Percentiles rank a stretch among this genome's conserved stretches.
Conservation (phyloP, 257 asterid species). For the Lantana camara region DNA sequence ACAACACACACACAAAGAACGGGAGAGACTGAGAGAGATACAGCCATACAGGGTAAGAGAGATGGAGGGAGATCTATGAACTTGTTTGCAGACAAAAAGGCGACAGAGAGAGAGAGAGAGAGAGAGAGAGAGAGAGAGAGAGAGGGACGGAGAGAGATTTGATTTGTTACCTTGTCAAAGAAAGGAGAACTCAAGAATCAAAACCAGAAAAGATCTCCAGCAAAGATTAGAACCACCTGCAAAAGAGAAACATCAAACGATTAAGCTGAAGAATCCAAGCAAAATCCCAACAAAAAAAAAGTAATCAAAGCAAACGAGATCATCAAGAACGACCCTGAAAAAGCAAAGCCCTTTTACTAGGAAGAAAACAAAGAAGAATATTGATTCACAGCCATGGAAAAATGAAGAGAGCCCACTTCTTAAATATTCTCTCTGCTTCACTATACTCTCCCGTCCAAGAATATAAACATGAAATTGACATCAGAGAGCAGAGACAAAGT, state of each 20-base stretch:
- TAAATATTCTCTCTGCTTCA: not conserved
- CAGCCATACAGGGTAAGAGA: not conserved
- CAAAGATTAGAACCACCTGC: not conserved
- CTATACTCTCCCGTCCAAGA: not conserved
- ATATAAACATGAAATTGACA: not conserved
- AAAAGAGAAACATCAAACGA: not conserved
- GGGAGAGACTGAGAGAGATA: too few relatives aligned
- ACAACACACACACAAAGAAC: not conserved
- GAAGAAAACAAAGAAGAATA: slow-evolving; percentile 6
- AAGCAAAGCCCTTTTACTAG: not conserved
- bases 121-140: too few relatives aligned
- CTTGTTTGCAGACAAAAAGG: not conserved
- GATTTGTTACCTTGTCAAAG: slow-evolving; percentile 10
- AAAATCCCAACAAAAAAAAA: slow-evolving; percentile 18
- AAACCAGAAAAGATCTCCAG: not conserved
- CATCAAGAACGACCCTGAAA: not conserved
- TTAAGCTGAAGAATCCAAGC: not conserved
- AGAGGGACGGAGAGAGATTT: too few relatives aligned
- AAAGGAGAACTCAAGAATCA: slow-evolving; percentile 6
- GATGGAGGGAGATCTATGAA: not conserved
- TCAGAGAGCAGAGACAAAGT: not conserved
- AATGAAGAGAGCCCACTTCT: slow-evolving; percentile 19
- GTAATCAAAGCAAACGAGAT: not conserved
- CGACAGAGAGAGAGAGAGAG: too few relatives aligned
- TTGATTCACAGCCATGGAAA: slow-evolving; percentile 19